phyloP scores from a whole-genome alignment of 176 grass and related monocot species.

The Triticum aestivum region IWGSC_CS_RefSeq_v2.1 NC_057803.1:304452302-304452801 shows the following conservation, averaged over 20 bases:
- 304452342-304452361: conserved; percentile 17
- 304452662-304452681: conserved; percentile 87
- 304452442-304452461: conserved; percentile 99
- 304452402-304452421: conserved; percentile 31
- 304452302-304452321: background rate
- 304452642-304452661: conserved; percentile 65
- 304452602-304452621: conserved; percentile 30
- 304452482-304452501: conserved; percentile 88
- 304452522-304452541: conserved; percentile 91
- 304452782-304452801: conserved; percentile 68
- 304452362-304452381: conserved; percentile 14
- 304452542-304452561: conserved; percentile 37
- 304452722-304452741: conserved; percentile 87
- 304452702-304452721: conserved; percentile 71
- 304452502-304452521: conserved; percentile 90
- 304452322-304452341: background rate
- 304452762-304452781: conserved; percentile 70
- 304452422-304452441: conserved; percentile 97
- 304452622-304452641: conserved; percentile 9
- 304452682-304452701: conserved; percentile 85
- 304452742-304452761: conserved; percentile 68
- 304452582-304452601: conserved; percentile 29
- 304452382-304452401: background rate
- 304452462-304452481: conserved; percentile 88
- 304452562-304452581: conserved; percentile 10